Base-by-base conservation (phyloP, 306 rosid species). In the Leucaena leucocephala region DNA sequence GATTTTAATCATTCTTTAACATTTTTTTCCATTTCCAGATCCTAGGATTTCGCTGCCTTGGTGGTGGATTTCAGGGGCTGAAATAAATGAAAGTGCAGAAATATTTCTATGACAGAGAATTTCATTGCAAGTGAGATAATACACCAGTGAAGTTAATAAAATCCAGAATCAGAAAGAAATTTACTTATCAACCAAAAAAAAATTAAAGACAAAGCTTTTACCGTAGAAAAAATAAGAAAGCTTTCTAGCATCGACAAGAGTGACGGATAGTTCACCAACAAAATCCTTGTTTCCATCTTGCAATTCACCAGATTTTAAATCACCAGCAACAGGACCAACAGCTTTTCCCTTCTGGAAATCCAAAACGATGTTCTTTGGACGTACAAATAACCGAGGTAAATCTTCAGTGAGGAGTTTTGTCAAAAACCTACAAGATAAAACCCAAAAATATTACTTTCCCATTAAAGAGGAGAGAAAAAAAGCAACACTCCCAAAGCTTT, bases 301-400 rank as follows among this genome's bases (percentile, higher is more conserved):
- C 71, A 85, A 62, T 78, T 91, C 96, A 76, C 99, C 96, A 42
- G 98, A 81, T 86, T 96, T 96, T 75, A 86, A 75, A 82, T 73
- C 89, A 73, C 15, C 46, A 64, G 89, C 83, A 44, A 93, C 86
- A 9, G 99, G 99, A 71, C 99, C 98, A 71, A 96, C 96, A 16
- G 96, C 96, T 87, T 90, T 91, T 85, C 88, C 97, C 75, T 90
- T 93, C 83, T 93, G 96, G 74, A 96, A 93, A 83, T 96, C 99
- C 78, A 96, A 88, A 87, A 96, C 96, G 79, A 91, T 96, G 91
- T 89, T 93, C 82, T 96, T 93, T 17, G 99, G 99, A n/a, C 99
- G 99, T 17, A 96, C 99, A 84, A 96, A 96, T 74, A 93, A 74
- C 78, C 87, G 83, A 38, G 99, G 99, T 86, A 96, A 88, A 87